phyloP scores from a whole-genome alignment of 2,329 filamentous ascomycete genomes.

The Aspergillus proliferans region DNA sequence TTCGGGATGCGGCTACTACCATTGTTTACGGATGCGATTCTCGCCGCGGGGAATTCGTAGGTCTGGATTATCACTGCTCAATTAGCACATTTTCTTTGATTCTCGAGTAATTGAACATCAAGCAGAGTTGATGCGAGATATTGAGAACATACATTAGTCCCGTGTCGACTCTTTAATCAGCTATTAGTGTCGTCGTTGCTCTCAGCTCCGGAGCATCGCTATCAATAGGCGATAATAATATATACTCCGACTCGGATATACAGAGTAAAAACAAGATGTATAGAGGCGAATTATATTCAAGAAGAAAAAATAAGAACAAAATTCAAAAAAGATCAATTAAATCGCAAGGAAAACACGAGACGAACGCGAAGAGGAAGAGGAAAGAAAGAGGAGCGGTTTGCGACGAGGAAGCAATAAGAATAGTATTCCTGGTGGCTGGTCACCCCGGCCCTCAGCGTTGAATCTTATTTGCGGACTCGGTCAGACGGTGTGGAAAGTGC shows the following conservation, averaged over 20 bases:
- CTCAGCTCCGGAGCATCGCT: not conserved
- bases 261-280: not conserved
- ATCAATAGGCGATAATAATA: not conserved
- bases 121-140: no score
- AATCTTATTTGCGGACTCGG: not conserved
- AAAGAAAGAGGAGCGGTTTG: not conserved
- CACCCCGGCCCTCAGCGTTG: slow-evolving; percentile 19
- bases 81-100: not conserved
- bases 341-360: not conserved
- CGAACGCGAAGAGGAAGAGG: slow-evolving; percentile 1
- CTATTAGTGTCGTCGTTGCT: no score
- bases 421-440: slow-evolving; percentile 22
- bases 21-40: slow-evolving; percentile 5
- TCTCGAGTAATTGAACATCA: not conserved
- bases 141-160: no score
- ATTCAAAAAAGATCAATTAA: not conserved
- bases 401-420: slow-evolving; percentile 8
- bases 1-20: slow-evolving; percentile 11
- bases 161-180: no score
- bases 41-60: not conserved
- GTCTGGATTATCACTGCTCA: not conserved
- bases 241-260: not conserved
- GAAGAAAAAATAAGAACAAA: not conserved
- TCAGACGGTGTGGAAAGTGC: no score
- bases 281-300: not conserved